Evolutionary conservation across 2,329 filamentous ascomycete genomes (phyloP).

Genomic region (Xylariomycetidae sp.): DNA sequence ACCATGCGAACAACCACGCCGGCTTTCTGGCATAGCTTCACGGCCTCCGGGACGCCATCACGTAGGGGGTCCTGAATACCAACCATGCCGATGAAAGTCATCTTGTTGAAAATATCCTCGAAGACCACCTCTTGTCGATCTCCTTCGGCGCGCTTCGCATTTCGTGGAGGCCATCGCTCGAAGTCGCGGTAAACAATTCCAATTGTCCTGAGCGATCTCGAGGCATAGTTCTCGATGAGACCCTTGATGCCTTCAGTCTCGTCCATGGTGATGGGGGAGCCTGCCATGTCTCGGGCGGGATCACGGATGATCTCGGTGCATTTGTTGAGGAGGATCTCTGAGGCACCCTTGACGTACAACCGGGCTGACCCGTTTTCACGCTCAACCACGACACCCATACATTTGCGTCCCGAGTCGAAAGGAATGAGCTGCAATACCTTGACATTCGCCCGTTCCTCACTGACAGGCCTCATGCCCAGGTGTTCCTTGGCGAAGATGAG

Average conservation of each 20-base stretch:
- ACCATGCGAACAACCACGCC: slow-evolving; percentile 83
- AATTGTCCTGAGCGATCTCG: slow-evolving; percentile 77
- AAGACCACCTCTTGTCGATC: slow-evolving; percentile 60
- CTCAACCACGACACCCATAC: slow-evolving; percentile 58
- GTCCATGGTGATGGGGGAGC: slow-evolving; percentile 43
- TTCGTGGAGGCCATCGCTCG: slow-evolving; percentile 73
- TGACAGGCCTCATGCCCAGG: slow-evolving; percentile 62
- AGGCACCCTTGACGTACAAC: slow-evolving; percentile 60
- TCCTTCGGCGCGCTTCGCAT: slow-evolving; percentile 48
- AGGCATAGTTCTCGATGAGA: slow-evolving; percentile 74
- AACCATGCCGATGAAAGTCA: slow-evolving; percentile 66
- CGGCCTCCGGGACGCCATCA: slow-evolving; percentile 68
- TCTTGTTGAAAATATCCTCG: slow-evolving; percentile 61
- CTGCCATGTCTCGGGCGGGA: slow-evolving; percentile 39
- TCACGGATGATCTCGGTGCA: slow-evolving; percentile 49
- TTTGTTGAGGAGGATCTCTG: slow-evolving; percentile 57
- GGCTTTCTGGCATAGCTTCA: slow-evolving; percentile 67
- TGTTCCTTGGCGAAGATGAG: slow-evolving; percentile 65
- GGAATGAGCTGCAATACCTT: slow-evolving; percentile 64
- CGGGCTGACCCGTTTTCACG: slow-evolving; percentile 47
- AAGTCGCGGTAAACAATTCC: slow-evolving; percentile 82
- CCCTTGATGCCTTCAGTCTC: slow-evolving; percentile 55
- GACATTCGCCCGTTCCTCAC: slow-evolving; percentile 57
- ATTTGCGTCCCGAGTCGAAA: slow-evolving; percentile 73
- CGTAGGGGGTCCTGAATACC: slow-evolving; percentile 80